Evolutionary conservation across 352 stramenopile genomes (phyloP), one percentile per base, ranked within the genome.

Genomic region (Phytophthora litchii): DNA sequence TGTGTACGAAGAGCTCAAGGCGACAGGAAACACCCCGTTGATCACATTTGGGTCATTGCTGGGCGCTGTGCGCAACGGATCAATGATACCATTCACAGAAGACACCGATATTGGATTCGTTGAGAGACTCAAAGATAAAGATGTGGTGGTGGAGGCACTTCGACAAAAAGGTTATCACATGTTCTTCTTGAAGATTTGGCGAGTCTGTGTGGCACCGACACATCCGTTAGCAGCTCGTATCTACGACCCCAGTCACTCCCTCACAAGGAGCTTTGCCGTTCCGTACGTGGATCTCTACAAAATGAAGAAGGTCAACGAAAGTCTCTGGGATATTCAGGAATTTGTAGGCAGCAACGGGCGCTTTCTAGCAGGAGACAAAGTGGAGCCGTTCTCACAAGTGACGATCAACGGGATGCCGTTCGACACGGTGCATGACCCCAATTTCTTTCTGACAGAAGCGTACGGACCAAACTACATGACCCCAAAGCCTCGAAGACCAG

Each of bases 41-140:
- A 36, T 86, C 25, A 53, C 76, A 11, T 86, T 67, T 34, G 76
- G 76, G 27, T 71, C 76, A 34, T 42, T 86, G 16, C 57, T 86
- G 0, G 76, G 76, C 7, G 76, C 73, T 19, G 56, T 83, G 3
- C 71, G 74, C 14, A 76, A 82, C 32, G 54, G 40, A 3, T 78
- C 71, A 38, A 71, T 74, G 31, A 81, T 86, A 51, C 66, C 76
- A 7, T 86, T 76, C 57, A 83, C 76, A 3, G 74, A 83, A 44
- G 76, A 86, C 60, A 64, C 61, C 8, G 76, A 86, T 42, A 61
- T 86, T 3, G 74, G 59, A 2, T 79, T 76, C 51, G 62, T 65
- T 21, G 52, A 70, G 17, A 44, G 34, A 13, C 44, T 65, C 14
- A 44, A 51, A 14, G 42, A 10, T 6, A 59, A 44, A 32, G 29